Percentiles rank a stretch among this genome's conserved stretches.
phyloP scores from a whole-genome alignment of 2,329 filamentous ascomycete species.

The Phoma sp. region DNA sequence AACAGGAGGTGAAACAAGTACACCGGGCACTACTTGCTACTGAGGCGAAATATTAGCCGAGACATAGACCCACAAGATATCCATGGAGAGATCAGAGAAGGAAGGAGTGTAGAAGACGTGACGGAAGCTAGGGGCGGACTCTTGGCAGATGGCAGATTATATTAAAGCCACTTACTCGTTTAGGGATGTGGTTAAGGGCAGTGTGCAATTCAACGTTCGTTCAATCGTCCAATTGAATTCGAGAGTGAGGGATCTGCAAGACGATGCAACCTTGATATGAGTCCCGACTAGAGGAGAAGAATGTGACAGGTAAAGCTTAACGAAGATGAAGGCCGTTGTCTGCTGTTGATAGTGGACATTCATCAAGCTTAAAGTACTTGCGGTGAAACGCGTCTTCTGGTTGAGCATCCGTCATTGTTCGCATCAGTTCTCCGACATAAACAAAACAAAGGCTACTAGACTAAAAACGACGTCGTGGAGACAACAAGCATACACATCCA shows the following conservation, averaged over 20 bases:
- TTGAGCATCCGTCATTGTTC: neutral
- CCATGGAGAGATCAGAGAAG: slow-evolving; percentile 25
- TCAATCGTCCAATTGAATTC: slow-evolving; percentile 20
- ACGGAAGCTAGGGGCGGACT: slow-evolving; percentile 23
- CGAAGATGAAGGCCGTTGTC: neutral
- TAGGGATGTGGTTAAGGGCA: slow-evolving; percentile 37
- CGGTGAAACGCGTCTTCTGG: neutral
- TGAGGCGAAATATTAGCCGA: slow-evolving; percentile 32
- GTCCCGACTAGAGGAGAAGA: slow-evolving; percentile 23
- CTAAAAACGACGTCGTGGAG: neutral
- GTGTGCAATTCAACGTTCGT: slow-evolving; percentile 16
- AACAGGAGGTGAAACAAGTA: slow-evolving; percentile 39
- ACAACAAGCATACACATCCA: neutral
- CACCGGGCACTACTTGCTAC: slow-evolving; percentile 30
- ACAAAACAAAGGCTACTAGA: neutral
- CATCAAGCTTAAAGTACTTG: neutral
- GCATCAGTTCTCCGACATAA: neutral
- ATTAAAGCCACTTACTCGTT: slow-evolving; percentile 40
- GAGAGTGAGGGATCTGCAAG: slow-evolving; percentile 27
- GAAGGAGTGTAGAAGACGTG: slow-evolving; percentile 13
- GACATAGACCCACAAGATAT: slow-evolving; percentile 17
- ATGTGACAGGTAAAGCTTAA: slow-evolving; percentile 14
- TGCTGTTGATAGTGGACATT: too few relatives aligned
- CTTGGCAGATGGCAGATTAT: slow-evolving; percentile 40
- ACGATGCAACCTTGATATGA: slow-evolving; percentile 22